Evolutionary conservation across 2,329 filamentous ascomycete genomes (phyloP), one percentile per base, ranked within the genome.

Genomic region (Sporothrix protearum): DNA sequence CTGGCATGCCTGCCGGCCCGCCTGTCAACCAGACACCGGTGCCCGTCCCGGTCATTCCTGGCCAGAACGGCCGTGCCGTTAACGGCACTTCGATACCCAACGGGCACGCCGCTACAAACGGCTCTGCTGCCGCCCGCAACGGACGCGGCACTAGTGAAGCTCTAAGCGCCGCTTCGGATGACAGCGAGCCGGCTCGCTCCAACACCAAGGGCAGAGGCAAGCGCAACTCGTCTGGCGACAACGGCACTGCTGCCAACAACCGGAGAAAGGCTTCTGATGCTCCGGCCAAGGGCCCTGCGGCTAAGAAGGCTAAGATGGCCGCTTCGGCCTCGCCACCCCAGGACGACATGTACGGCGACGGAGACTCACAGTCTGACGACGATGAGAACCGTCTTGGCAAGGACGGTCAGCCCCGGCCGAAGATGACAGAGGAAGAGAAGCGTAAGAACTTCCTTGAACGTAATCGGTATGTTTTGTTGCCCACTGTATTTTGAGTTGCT

Each of bases 341-440:
- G 16, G 57, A 39, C 39, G 25, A 53, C 19, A 49, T 16, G 6
- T 22, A 63, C 42, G 75, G 76, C 19, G 67, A 69, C 3, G 67
- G 72, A 67, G 81, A 83, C n/a, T 71, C 64, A 10, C 72, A 75
- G 6, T 75, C 79, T 8, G 77, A 83, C 69, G 81, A 85, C 5
- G 83, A 88, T 4, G 83, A 87, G 5, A 84, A 87, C 4, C 69
- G 85, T 69, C 78, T 85, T 74, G 87, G 84, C 63, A 86, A 88
- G 67, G 85, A 87, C 6, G 86, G 85, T 53, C 88, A 91, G 76
- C 83, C 84, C 55, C 91, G 89, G 80, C 78, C 80, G 0, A 97
- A 97, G 84, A 97, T 97, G 93, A 97, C 94, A 0, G 96, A 98
- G 71, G 96, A 98, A 78, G 96, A 99, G 83, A 99, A 99, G 85